These are phyloP conservation scores for Medicago ruthenica DNA, from an alignment of 306 rosid species.

Conservation along the genomic window DNA sequence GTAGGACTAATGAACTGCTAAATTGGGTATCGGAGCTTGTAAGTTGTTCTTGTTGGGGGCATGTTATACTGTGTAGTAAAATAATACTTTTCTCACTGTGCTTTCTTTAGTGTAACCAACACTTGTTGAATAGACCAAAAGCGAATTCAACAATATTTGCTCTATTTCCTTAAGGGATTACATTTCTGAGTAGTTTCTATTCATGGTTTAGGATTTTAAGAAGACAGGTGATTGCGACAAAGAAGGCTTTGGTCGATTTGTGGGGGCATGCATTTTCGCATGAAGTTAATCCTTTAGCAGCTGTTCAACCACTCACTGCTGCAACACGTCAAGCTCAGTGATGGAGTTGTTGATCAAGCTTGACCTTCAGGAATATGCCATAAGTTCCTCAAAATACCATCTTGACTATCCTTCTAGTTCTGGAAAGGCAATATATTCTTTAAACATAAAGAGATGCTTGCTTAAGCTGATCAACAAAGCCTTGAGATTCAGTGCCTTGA, in stretches of 20 bases:
- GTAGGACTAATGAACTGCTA: neutral
- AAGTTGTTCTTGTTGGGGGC: neutral
- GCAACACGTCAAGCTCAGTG: conserved; percentile 49
- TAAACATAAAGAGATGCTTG: too few species aligned
- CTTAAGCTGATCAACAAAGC: too few species aligned
- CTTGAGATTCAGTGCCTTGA: too few species aligned
- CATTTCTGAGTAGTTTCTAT: conserved; percentile 23
- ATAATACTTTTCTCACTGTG: neutral
- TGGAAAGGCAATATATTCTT: too few species aligned
- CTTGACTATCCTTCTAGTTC: too few species aligned
- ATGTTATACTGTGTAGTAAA: neutral
- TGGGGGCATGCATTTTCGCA: conserved; percentile 95
- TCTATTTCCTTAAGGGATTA: neutral
- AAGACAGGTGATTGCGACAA: conserved; percentile 53
- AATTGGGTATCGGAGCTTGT: neutral
- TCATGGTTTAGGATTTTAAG: conserved; percentile 53
- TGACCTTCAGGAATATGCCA: conserved; percentile 26
- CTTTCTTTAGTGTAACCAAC: conserved; percentile 8
- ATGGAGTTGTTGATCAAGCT: too few species aligned
- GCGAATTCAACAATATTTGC: conserved; percentile 3
- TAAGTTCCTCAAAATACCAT: too few species aligned
- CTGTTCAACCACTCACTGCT: conserved; percentile 65
- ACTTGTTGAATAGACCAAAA: conserved; percentile 20
- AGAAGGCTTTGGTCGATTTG: conserved; percentile 68
- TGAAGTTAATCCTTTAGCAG: conserved; percentile 87